Evolutionary conservation across 2,329 filamentous ascomycete genomes (phyloP).

Genomic region (Penicillium brevicompactum): DNA sequence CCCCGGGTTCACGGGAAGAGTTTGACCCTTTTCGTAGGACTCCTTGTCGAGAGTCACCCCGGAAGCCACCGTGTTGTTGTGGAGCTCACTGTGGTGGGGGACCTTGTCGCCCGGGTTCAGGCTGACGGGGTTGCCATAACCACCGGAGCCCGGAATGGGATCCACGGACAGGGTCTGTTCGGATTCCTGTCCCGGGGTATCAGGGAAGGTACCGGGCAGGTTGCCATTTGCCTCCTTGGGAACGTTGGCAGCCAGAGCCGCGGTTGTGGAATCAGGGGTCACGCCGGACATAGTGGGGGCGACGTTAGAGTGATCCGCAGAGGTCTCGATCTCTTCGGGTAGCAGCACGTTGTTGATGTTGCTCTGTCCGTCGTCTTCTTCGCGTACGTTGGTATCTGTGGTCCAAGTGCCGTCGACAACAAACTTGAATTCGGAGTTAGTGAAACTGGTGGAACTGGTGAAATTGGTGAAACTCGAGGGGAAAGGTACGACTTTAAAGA

Average conservation of each 20-base stretch:
- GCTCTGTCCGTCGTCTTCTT: conserved; percentile 78
- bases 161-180: conserved; percentile 50
- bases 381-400: conserved; percentile 75
- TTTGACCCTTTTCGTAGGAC: conserved; percentile 78
- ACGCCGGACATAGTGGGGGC: conserved; percentile 59
- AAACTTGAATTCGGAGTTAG: conserved; percentile 62
- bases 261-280: conserved; percentile 71
- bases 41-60: conserved; percentile 71
- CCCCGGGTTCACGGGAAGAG: conserved; percentile 46
- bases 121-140: conserved; percentile 74
- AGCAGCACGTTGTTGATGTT: conserved; percentile 93
- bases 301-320: conserved; percentile 5
- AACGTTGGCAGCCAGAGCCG: conserved; percentile 57
- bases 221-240: conserved; percentile 56
- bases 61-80: conserved; percentile 70
- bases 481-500: conserved; percentile 20
- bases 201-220: conserved; percentile 70
- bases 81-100: conserved; percentile 66
- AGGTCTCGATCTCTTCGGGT: conserved; percentile 65
- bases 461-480: conserved; percentile 12
- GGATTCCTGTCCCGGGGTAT: conserved; percentile 63
- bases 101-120: conserved; percentile 80
- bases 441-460: conserved; percentile 13
- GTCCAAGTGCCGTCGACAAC: conserved; percentile 93
- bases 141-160: conserved; percentile 61